These are phyloP conservation scores for Candida manassasensis DNA, from an alignment of 805 yeast genomes.

Conservation along the genomic window DNA sequence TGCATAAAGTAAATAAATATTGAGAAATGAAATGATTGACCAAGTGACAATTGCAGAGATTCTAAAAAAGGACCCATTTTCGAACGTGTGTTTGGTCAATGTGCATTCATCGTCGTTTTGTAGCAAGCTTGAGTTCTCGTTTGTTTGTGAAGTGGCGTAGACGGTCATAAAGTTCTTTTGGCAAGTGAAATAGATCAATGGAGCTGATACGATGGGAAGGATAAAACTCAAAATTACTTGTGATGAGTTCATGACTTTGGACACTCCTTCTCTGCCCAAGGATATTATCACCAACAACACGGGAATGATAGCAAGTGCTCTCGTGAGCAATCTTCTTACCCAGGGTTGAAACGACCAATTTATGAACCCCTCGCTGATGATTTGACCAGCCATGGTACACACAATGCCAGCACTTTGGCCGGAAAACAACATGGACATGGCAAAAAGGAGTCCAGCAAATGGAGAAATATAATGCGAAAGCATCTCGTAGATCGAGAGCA, in stretches of 20 bases:
- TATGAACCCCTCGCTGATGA: constrained; percentile 42
- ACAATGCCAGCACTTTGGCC: constrained; percentile 47
- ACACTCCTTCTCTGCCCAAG: constrained; percentile 41
- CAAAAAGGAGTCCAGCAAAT: constrained; percentile 42
- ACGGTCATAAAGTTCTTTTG: constrained; percentile 38
- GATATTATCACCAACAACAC: constrained; percentile 33
- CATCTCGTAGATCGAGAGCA: constrained; percentile 42
- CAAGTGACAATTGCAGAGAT: constrained; percentile 34
- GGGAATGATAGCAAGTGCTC: constrained; percentile 39
- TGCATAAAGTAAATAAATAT: constrained; percentile 37
- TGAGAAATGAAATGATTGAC: constrained; percentile 35
- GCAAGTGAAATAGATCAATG: constrained; percentile 42
- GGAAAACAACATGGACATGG: constrained; percentile 41
- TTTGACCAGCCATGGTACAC: constrained; percentile 47
- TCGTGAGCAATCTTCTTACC: constrained; percentile 38
- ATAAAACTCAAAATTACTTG: constrained; percentile 43
- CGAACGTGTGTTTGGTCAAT: constrained; percentile 27
- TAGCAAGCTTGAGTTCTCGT: constrained; percentile 13
- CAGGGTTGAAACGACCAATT: constrained; percentile 42
- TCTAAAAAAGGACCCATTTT: constrained; percentile 33
- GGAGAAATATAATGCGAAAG: constrained; percentile 40
- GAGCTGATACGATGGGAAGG: constrained; percentile 41
- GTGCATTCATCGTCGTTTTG: constrained; percentile 6
- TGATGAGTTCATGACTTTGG: constrained; percentile 41
- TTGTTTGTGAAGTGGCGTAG: constrained; percentile 15